Evolutionary conservation across 2,329 filamentous ascomycete species (phyloP), one percentile per base, ranked within the genome.

Genomic region (Talaromyces sp.): DNA sequence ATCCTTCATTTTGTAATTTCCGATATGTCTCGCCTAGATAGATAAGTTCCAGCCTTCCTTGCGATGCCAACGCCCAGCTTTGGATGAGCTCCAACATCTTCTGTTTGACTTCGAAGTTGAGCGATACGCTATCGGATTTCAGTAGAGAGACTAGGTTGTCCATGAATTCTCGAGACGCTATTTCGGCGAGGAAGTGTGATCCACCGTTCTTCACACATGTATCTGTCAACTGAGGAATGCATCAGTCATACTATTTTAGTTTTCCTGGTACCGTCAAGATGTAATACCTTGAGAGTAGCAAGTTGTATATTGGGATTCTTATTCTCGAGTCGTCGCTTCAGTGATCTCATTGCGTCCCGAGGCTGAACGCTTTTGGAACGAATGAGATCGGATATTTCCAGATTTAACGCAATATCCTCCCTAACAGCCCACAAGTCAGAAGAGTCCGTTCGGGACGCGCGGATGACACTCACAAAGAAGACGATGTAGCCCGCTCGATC

Each of bases 141-240:
- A 99, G 84, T 16, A 99, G 84, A 39, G 94, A 97, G 19, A 92
- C 90, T 61, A 99, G 81, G 75, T 97, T 97, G 80, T 99, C 95
- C 90, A 99, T 96, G 74, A 98, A 99, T 81, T 99, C 95, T 68
- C 93, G 88, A 19, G 94, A 97, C 47, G 95, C 94, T 71, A 99
- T 95, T 81, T 99, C 95, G 70, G 89, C 85, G 59, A 99, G 88
- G 78, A 99, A 99, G 79, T 99, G 95, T 45, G 90, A 87, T 71
- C 95, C 95, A 66, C 95, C 95, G 82, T 99, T 99, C 82, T 99
- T 99, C 67, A 98, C 93, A 76, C 95, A 99, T 0, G 95, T 98
- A 81, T 99, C 95, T 69, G 93, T 97, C 73, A 99, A 89, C 92
- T 89, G 71, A 22, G 59, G 16, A 3, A 19, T 10, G 24, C 24